phyloP scores from a whole-genome alignment of 805 yeast species.

The Myxozyma melibiosi region DNA sequence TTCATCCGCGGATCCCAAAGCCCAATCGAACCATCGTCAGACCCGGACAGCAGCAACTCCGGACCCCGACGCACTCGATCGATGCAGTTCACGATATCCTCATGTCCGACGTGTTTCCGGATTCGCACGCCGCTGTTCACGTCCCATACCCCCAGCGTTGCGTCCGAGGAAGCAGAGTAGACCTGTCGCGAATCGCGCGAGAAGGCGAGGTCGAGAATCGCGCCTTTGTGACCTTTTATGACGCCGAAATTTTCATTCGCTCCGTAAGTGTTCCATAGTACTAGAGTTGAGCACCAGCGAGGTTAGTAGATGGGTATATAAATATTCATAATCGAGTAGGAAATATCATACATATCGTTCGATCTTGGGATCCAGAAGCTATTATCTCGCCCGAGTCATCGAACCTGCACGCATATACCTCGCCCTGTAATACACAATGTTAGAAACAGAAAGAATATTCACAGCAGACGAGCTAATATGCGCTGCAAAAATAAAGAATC shows the following conservation, averaged over 20 bases:
- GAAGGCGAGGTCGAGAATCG: conserved; percentile 66
- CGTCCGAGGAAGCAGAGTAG: conserved; percentile 62
- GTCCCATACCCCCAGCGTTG: conserved; percentile 66
- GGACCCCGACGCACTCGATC: conserved; percentile 41
- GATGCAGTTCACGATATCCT: conserved; percentile 59
- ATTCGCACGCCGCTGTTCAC: conserved; percentile 55
- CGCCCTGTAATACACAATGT: conserved; percentile 40
- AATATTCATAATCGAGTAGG: neutral
- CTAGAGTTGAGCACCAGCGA: conserved; percentile 25
- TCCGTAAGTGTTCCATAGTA: conserved; percentile 52
- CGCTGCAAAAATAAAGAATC: neutral
- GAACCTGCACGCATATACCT: conserved; percentile 57
- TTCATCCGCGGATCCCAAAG: conserved; percentile 71
- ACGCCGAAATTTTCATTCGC: conserved; percentile 50
- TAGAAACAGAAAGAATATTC: neutral
- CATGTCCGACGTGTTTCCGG: conserved; percentile 58
- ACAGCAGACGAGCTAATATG: neutral
- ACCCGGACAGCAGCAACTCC: conserved; percentile 53
- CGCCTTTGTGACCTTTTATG: conserved; percentile 61
- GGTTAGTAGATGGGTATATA: neutral
- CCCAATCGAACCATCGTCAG: conserved; percentile 64
- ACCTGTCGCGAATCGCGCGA: conserved; percentile 47
- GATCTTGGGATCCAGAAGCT: conserved; percentile 67
- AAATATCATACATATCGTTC: conserved; percentile 36
- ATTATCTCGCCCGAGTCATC: conserved; percentile 53